These are phyloP conservation scores for Urostyla sp. DNA, from an alignment of 73 alveolate species.

Conservation along the genomic window DNA sequence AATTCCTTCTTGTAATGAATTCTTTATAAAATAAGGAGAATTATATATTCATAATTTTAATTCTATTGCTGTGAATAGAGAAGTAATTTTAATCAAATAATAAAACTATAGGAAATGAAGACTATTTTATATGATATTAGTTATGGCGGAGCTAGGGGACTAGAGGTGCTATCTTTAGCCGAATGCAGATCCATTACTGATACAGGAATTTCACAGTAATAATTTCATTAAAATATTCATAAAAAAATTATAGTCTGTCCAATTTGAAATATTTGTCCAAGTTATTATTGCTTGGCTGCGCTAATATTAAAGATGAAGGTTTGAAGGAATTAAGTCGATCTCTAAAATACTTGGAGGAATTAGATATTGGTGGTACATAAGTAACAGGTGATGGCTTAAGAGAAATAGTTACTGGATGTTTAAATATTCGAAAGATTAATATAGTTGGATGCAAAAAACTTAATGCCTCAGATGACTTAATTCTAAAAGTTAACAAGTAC, in stretches of 20 bases:
- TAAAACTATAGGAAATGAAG: not conserved
- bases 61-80: not conserved
- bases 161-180: constrained; percentile 64
- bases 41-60: not conserved
- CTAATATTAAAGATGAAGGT: constrained; percentile 66
- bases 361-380: constrained; percentile 57
- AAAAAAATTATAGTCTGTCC: constrained; percentile 22
- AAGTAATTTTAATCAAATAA: not conserved
- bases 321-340: constrained; percentile 1
- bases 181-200: constrained; percentile 67
- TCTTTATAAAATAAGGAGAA: not conserved
- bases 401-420: constrained; percentile 23
- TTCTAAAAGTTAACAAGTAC: constrained; percentile 13
- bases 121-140: not conserved
- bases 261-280: constrained; percentile 43
- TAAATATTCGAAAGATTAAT: constrained; percentile 11
- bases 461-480: constrained; percentile 48
- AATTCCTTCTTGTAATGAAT: not conserved
- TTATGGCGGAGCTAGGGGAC: constrained; percentile 66
- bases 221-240: not conserved
- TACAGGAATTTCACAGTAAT: constrained; percentile 56
- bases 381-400: constrained; percentile 27
- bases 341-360: constrained; percentile 37
- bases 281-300: constrained; percentile 66
- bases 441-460: constrained; percentile 56